phyloP scores from a whole-genome alignment of 139 green algal genomes.

The Closterium sp. region DNA sequence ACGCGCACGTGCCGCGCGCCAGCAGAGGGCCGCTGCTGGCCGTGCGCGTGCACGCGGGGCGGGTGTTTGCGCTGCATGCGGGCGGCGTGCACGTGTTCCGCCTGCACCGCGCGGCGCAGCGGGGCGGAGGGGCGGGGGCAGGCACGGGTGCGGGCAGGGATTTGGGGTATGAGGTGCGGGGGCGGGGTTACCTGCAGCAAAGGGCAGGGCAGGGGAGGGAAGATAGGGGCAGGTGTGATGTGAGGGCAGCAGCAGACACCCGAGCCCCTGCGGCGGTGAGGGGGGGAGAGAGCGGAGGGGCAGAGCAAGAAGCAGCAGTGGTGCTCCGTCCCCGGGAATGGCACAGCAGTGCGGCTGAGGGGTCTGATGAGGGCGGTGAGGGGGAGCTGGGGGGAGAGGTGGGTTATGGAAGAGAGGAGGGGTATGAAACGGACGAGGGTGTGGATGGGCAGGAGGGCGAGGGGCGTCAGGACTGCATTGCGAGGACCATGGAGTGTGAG shows the following conservation, averaged over 20 bases:
- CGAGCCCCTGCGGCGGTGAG: neutral
- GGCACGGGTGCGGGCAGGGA: too few species aligned
- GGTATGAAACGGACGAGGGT: too few species aligned
- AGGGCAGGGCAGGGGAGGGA: neutral
- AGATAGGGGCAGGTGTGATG: neutral
- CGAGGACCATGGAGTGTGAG: neutral
- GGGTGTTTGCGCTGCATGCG: neutral
- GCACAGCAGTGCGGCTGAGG: neutral
- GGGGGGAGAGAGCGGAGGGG: too few species aligned
- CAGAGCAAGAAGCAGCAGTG: too few species aligned
- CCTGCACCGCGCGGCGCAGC: neutral
- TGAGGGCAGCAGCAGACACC: neutral
- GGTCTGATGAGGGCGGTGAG: neutral
- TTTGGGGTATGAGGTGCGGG: too few species aligned
- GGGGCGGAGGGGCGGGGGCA: too few species aligned
- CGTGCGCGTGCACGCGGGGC: neutral
- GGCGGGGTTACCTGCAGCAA: neutral
- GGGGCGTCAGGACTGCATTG: neutral
- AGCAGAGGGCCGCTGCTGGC: neutral
- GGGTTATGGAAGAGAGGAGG: too few species aligned
- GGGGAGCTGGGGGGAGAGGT: too few species aligned
- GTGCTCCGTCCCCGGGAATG: too few species aligned
- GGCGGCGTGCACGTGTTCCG: neutral
- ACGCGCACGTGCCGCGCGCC: neutral
- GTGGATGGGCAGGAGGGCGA: neutral